Percentiles rank a stretch among this genome's conserved stretches.
phyloP scores from a whole-genome alignment of 768 basidiomycete genomes.

The Cubamyces lactineus region DNA sequence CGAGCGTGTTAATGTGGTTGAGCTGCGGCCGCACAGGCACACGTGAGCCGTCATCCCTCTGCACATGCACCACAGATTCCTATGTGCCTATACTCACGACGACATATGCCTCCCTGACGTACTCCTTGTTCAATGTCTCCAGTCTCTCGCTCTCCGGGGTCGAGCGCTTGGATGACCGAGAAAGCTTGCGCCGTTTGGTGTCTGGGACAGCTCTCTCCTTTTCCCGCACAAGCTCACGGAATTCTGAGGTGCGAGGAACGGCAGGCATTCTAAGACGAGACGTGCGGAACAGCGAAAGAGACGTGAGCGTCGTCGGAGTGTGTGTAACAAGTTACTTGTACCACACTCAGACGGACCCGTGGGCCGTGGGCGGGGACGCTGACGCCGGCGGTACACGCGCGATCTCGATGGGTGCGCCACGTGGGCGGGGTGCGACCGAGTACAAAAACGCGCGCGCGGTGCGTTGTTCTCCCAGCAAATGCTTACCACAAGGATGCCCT shows the following conservation, averaged over 20 bases:
- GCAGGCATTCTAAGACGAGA: conserved; percentile 49
- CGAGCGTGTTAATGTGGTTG: conserved; percentile 70
- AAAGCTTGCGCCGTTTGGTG: conserved; percentile 54
- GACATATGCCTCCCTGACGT: conserved; percentile 73
- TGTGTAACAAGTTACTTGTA: neutral
- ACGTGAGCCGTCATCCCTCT: neutral
- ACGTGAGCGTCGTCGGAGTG: neutral
- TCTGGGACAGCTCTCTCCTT: conserved; percentile 47
- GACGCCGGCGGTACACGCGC: neutral
- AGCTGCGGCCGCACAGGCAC: conserved; percentile 48
- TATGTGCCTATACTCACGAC: conserved; percentile 47
- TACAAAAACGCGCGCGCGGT: conserved; percentile 17
- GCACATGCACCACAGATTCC: too few relatives aligned
- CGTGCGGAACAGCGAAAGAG: conserved; percentile 5
- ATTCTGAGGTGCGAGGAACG: conserved; percentile 64
- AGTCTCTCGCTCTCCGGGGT: conserved; percentile 42
- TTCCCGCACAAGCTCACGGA: conserved; percentile 53
- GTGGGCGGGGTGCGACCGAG: conserved; percentile 23
- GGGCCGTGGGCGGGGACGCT: neutral
- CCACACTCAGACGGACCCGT: neutral
- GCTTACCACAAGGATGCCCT: conserved; percentile 35
- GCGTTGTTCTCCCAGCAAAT: conserved; percentile 22
- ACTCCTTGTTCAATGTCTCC: conserved; percentile 59
- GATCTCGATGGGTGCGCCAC: conserved; percentile 14
- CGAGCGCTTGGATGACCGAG: conserved; percentile 34